Percentiles rank a stretch among this genome's conserved stretches.
phyloP scores from a whole-genome alignment of 495 filamentous ascomycete genomes.

The Durotheca rogersii region DNA sequence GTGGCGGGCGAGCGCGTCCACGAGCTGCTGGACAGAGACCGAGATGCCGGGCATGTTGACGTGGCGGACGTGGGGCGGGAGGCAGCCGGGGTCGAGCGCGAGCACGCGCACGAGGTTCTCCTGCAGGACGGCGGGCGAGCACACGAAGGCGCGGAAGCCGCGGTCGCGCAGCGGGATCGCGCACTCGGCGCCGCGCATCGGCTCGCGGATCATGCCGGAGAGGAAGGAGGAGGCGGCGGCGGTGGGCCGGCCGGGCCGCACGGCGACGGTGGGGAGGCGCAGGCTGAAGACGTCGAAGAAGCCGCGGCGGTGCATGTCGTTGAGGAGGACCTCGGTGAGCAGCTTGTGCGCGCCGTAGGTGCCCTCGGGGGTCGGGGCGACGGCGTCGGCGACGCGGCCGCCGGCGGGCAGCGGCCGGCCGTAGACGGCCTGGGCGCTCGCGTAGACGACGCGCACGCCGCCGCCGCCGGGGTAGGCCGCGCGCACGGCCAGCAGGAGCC shows the following conservation, averaged over 20 bases:
- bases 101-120: slow-evolving; percentile 70
- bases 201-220: slow-evolving; percentile 63
- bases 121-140: slow-evolving; percentile 64
- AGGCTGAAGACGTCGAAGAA: slow-evolving; percentile 66
- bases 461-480: slow-evolving; percentile 47
- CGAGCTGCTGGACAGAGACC: slow-evolving; percentile 70
- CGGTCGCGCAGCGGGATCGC: slow-evolving; percentile 60
- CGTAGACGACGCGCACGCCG: slow-evolving; percentile 63
- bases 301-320: slow-evolving; percentile 71
- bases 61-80: slow-evolving; percentile 58
- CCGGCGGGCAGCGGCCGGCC: slow-evolving; percentile 39
- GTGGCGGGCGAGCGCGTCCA: slow-evolving; percentile 68
- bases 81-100: slow-evolving; percentile 53
- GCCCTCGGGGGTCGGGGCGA: slow-evolving; percentile 64
- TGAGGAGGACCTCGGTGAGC: slow-evolving; percentile 70
- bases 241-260: slow-evolving; percentile 72
- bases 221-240: slow-evolving; percentile 75
- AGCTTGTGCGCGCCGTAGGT: slow-evolving; percentile 81
- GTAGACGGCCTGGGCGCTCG: slow-evolving; percentile 47
- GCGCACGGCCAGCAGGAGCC: slow-evolving; percentile 63
- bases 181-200: slow-evolving; percentile 61
- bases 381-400: slow-evolving; percentile 39
- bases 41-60: slow-evolving; percentile 75
- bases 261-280: slow-evolving; percentile 73
- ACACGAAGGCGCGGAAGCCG: slow-evolving; percentile 65